Base-by-base conservation (phyloP, 2,329 filamentous ascomycete genomes). In the Bipolaris gigantea region DNA sequence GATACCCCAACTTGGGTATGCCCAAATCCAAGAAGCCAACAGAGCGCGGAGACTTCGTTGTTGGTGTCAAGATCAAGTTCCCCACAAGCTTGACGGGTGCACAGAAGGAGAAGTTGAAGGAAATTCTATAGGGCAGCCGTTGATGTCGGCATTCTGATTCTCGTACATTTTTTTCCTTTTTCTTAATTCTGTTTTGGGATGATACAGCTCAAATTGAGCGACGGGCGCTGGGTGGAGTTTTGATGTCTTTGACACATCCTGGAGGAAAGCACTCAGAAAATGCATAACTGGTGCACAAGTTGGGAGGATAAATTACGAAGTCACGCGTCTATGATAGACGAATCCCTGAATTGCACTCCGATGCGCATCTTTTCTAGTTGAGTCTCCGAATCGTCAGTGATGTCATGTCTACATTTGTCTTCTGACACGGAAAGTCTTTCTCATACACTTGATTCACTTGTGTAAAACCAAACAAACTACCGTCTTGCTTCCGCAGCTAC, bases 41-140 rank as follows among this genome's bases (percentile, higher is more conserved):
- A 55, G 84, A 92, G 66, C 84, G 93, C 52, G 94, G 94, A 21
- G 91, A 96, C 71, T 90, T 99, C 62, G 78, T 97, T 54, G 83
- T 99, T 55, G 89, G 87, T 56, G 92, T 96, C 68, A 94, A 94
- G 70, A 92, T 99, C 74, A 92, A 90, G 71, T 97, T 96, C 79
- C 94, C 94, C 0, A 87, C 86, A 3, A 87, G 77, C 36, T 76
- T 99, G 75, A 93, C 90, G 4, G 53, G 82, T 7, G 78, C 83
- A 4, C 93, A 97, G 78, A 97, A 96, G 81, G 79, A 86, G 60
- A 82, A 88, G 71, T 76, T 99, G 61, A 89, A 83, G 76, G 88
- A 92, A 66, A 89, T 96, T 66, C 79, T 99, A 52, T 83, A 75
- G 68, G 48, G 30, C 30, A 13, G 6, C 35, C 49, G 27, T 2